These are phyloP conservation scores for Piper betle DNA, from an alignment of 164 flowering plant genomes.

Conservation along the genomic window DNA sequence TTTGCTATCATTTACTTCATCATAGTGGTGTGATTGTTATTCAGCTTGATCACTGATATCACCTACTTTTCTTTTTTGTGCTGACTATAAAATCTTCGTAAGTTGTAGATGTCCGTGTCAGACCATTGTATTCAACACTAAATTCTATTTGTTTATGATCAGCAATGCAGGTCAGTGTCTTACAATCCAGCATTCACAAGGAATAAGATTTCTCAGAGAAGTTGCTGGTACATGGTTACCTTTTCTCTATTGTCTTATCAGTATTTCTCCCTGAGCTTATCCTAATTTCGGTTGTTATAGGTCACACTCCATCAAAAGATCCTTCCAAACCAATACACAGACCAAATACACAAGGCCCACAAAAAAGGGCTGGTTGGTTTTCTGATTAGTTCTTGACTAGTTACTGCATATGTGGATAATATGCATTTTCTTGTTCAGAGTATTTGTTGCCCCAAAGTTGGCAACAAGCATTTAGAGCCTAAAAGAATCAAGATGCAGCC, in stretches of 20 bases:
- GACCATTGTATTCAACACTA: neutral
- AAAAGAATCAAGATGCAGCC: constrained; percentile 33
- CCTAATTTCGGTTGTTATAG: constrained; percentile 17
- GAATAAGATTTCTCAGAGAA: constrained; percentile 67
- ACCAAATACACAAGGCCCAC: constrained; percentile 13
- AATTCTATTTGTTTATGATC: constrained; percentile 4
- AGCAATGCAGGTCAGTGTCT: constrained; percentile 72
- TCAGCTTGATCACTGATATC: no score
- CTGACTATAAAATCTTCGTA: no score
- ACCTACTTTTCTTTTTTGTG: no score
- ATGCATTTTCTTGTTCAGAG: constrained; percentile 20
- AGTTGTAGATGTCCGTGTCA: neutral
- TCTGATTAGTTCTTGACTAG: no score
- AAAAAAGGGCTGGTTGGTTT: constrained; percentile 31
- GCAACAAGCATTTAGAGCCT: constrained; percentile 21
- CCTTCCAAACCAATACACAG: constrained; percentile 7
- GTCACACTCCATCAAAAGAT: constrained; percentile 17
- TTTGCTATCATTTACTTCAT: no score
- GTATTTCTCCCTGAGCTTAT: neutral
- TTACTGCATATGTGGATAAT: neutral
- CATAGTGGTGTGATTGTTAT: no score
- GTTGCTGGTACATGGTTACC: constrained; percentile 37
- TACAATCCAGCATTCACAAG: constrained; percentile 64
- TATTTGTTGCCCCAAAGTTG: constrained; percentile 17
- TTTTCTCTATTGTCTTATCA: neutral